A percentile compares a stretch with the other conserved stretches of the same genome.
Evolutionary conservation across 2,329 filamentous ascomycete species (phyloP).

Genomic region (Cryphonectria carpinicola): DNA sequence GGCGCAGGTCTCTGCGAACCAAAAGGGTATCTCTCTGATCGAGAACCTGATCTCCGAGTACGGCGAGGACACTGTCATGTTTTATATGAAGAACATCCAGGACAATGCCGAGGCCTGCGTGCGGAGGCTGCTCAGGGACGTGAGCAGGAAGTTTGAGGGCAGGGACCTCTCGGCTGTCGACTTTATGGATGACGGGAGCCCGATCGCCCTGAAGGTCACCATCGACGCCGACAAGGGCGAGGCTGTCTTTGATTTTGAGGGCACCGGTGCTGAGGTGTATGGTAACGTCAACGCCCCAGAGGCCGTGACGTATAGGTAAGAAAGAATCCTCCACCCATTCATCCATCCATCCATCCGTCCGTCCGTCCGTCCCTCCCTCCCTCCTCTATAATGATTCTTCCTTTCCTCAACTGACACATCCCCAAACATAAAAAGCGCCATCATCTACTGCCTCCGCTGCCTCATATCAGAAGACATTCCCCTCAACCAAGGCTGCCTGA

Average conservation of each 20-base stretch:
- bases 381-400: conserved; percentile 6
- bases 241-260: conserved; percentile 76
- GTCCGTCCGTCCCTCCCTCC: too few species aligned
- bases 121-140: conserved; percentile 70
- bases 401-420: conserved; percentile 13
- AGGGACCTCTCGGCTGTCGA: conserved; percentile 75
- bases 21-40: conserved; percentile 82
- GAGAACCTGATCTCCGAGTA: conserved; percentile 76
- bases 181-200: conserved; percentile 86
- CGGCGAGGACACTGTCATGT: conserved; percentile 74
- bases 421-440: conserved; percentile 53
- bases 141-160: conserved; percentile 70
- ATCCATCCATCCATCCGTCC: too few species aligned
- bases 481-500: conserved; percentile 82
- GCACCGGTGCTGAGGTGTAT: conserved; percentile 76
- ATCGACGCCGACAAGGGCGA: conserved; percentile 76
- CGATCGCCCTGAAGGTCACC: conserved; percentile 73
- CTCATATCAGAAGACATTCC: conserved; percentile 83
- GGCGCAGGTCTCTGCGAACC: conserved; percentile 84
- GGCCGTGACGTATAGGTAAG: conserved; percentile 69
- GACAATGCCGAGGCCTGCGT: conserved; percentile 79
- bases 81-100: conserved; percentile 84
- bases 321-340: background rate
- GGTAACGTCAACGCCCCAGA: conserved; percentile 78
- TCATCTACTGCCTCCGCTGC: conserved; percentile 83